A percentile compares a stretch with the other conserved stretches of the same genome.
phyloP scores from a whole-genome alignment of 116 monocot species.

The Iris pallida region DNA sequence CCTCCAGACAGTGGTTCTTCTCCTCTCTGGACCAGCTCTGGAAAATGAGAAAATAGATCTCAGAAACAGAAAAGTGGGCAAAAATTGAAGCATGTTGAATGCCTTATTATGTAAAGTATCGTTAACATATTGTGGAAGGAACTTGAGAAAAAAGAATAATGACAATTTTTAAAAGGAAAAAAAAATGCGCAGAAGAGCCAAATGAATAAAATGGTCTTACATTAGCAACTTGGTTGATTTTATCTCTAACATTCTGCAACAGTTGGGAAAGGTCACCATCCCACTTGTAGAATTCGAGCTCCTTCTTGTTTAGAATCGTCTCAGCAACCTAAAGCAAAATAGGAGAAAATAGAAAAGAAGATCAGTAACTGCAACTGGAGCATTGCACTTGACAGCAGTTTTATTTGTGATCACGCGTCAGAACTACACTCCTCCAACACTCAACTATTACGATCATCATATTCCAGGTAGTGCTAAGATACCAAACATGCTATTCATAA shows the following conservation, averaged over 20 bases:
- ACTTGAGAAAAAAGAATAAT: background rate
- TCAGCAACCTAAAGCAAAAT: slow-evolving; percentile 57
- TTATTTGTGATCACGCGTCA: too few relatives aligned
- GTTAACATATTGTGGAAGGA: background rate
- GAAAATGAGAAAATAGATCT: background rate
- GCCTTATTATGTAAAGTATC: too few relatives aligned
- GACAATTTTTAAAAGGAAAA: background rate
- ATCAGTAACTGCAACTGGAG: too few relatives aligned
- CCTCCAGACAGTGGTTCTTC: slow-evolving; percentile 90
- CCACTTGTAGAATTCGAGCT: slow-evolving; percentile 99
- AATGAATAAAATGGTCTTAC: slow-evolving; percentile 21
- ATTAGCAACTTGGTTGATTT: slow-evolving; percentile 58
- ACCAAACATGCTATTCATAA: too few relatives aligned
- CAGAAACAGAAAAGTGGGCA: background rate
- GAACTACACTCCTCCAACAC: too few relatives aligned
- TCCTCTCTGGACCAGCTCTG: slow-evolving; percentile 92
- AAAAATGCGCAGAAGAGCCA: background rate
- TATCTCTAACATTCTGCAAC: slow-evolving; percentile 67
- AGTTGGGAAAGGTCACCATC: slow-evolving; percentile 73
- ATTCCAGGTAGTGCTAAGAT: too few relatives aligned
- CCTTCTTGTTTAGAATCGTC: slow-evolving; percentile 72
- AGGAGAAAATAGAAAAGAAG: background rate
- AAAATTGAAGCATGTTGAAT: background rate
- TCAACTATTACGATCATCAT: too few relatives aligned
- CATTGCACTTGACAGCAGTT: too few relatives aligned